Percentiles rank a stretch among this genome's conserved stretches.
Conservation (phyloP, 1,284 basidiomycete species). For the Ceratobasidium sp. region DNA sequence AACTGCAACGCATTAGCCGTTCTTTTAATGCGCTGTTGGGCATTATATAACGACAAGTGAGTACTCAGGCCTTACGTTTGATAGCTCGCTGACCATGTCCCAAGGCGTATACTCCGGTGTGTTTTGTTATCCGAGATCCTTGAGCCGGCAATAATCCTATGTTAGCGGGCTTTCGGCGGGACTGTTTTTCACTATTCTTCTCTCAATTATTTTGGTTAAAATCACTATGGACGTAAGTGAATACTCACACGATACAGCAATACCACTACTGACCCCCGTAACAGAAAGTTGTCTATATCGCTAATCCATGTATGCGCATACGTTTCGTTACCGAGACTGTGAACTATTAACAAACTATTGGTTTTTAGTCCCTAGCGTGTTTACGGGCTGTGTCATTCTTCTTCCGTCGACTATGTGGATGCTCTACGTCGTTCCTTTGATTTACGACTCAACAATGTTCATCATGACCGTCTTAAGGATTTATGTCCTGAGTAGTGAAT, state of each 20-base stretch:
- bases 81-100: neutral
- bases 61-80: too few species aligned
- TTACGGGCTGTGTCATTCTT: slow-evolving; percentile 24
- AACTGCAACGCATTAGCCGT: neutral
- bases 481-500: slow-evolving; percentile 15
- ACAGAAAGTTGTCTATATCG: slow-evolving; percentile 12
- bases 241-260: too few species aligned
- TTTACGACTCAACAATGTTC: slow-evolving; percentile 20
- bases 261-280: neutral
- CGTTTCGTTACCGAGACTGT: neutral
- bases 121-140: neutral
- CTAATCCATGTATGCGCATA: slow-evolving; percentile 2
- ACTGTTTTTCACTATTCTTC: neutral
- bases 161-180: neutral
- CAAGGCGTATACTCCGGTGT: slow-evolving; percentile 15
- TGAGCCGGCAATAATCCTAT: too few species aligned
- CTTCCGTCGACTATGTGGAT: slow-evolving; percentile 24
- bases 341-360: neutral
- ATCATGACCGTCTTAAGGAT: slow-evolving; percentile 4
- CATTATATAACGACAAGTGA: slow-evolving; percentile 2
- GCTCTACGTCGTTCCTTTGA: slow-evolving; percentile 17
- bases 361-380: slow-evolving; percentile 11
- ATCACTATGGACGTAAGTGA: slow-evolving; percentile 11
- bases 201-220: neutral
- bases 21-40: slow-evolving; percentile 16